A percentile compares a stretch with the other conserved stretches of the same genome.
Conservation (phyloP, 225 moss, liverwort and hornwort species). For the Pleurozium schreberi region DNA sequence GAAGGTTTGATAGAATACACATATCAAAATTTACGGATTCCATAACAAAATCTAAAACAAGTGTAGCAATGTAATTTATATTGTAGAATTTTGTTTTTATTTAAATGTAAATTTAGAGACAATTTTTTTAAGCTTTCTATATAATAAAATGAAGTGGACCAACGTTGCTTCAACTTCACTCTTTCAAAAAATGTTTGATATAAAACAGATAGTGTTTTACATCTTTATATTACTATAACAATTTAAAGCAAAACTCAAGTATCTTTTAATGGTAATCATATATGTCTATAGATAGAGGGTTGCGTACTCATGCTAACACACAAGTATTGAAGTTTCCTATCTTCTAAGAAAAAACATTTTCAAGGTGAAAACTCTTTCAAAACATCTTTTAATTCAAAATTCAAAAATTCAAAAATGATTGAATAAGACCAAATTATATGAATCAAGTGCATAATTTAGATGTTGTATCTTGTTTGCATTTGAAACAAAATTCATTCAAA, state of each 20-base stretch:
- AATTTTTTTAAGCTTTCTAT: accelerated
- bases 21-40: not conserved
- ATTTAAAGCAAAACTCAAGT: not conserved
- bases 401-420: not conserved
- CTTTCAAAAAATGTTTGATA: not conserved
- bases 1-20: not conserved
- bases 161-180: not conserved
- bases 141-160: not conserved
- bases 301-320: not conserved
- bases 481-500: not conserved
- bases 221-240: not conserved
- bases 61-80: not conserved
- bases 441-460: not conserved
- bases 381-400: not conserved
- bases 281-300: not conserved
- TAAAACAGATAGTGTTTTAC: accelerated
- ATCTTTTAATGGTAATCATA: too few species aligned
- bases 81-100: not conserved
- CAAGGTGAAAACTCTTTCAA: not conserved
- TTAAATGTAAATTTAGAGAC: not conserved
- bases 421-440: not conserved
- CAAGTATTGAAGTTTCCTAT: not conserved
- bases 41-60: not conserved
- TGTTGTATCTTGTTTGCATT: not conserved
- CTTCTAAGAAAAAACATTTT: not conserved